Base-by-base conservation (phyloP, 345 rosid species). In the Eucalyptus sp. region DNA sequence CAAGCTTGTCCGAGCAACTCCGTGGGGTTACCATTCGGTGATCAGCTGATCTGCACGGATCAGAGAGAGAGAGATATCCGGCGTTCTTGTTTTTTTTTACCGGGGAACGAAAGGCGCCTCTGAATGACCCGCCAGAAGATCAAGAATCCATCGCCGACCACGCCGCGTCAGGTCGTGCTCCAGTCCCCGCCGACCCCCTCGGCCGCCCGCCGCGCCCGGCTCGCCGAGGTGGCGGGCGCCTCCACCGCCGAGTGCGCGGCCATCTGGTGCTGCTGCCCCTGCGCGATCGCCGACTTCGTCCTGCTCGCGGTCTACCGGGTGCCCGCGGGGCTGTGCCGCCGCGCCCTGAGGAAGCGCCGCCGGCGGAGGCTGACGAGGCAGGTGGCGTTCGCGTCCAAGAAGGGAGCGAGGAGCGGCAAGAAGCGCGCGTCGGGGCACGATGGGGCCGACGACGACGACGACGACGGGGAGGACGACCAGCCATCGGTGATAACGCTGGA, bases 191-290 rank as follows among this genome's bases (percentile, higher is more conserved):
- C 29, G 84, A 11, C 48, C 84, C 48, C 83, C 27, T 7, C 83
- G 10, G 27, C 15, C 14, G 8, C 83, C 83, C 51, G 33, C 84
- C 90, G 81, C 76, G 64, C 89, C 89, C 46, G 89, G 50, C 68
- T 89, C 20, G 93, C 87, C 4, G 93, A 93, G 91, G 86, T 90
- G 37, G 94, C 93, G 3, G 94, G 94, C 4, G 91, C 89, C 49
- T 87, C 94, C 33, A 44, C 93, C 14, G 94, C 94, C 4, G 94
- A 93, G 83, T 93, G 94, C 87, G 93, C 91, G 22, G 94, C 93
- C 31, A 68, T 93, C n/a, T 92, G 92, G 71, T 93, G 94, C 41
- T 93, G 93, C 58, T 92, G 93, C 87, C 94, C 94, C 3, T 92
- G 93, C 71, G 91, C 89, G 52, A 88, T 93, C 27, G 90, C 88